Evolutionary conservation across 345 rosid species (phyloP).

Genomic region (sweet orange (Citrus sinensis)): DNA sequence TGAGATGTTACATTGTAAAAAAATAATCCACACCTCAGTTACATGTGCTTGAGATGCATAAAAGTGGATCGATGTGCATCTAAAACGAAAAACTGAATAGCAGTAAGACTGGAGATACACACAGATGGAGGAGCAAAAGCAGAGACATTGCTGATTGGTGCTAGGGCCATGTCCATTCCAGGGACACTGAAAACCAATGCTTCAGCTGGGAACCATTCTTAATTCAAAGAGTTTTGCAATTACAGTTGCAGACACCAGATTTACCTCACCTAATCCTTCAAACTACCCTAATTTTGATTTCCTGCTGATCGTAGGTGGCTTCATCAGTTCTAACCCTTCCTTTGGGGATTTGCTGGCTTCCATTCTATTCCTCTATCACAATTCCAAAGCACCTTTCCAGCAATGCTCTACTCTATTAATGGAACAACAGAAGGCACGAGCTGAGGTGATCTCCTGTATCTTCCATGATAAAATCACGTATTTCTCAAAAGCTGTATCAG

Average conservation of each 20-base stretch:
- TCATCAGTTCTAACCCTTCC: slow-evolving; percentile 22
- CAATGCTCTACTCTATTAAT: slow-evolving; percentile 27
- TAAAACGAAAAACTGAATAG: not conserved
- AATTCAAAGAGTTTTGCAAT: slow-evolving; percentile 32
- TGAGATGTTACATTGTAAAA: too few relatives aligned
- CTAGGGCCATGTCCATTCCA: slow-evolving; percentile 38
- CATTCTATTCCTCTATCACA: slow-evolving; percentile 31
- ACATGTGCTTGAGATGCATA: not conserved
- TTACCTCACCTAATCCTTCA: slow-evolving; percentile 28
- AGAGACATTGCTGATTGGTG: slow-evolving; percentile 14
- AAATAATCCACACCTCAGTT: not conserved
- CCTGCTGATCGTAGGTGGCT: slow-evolving; percentile 32
- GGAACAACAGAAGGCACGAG: slow-evolving; percentile 13
- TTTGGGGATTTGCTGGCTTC: slow-evolving; percentile 14
- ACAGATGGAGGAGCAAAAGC: not conserved
- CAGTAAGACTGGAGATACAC: not conserved
- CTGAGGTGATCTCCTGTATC: slow-evolving; percentile 33
- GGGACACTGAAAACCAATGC: slow-evolving; percentile 48
- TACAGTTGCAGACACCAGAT: slow-evolving; percentile 29
- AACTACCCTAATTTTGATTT: slow-evolving; percentile 38
- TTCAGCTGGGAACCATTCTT: slow-evolving; percentile 41
- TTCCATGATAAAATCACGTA: slow-evolving; percentile 50
- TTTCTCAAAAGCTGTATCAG: slow-evolving; percentile 31
- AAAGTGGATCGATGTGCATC: not conserved
- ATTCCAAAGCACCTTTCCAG: slow-evolving; percentile 34